These are phyloP conservation scores for Hypseocharis bilobata DNA, from an alignment of 441 rosid genomes.

Conservation along the genomic window DNA sequence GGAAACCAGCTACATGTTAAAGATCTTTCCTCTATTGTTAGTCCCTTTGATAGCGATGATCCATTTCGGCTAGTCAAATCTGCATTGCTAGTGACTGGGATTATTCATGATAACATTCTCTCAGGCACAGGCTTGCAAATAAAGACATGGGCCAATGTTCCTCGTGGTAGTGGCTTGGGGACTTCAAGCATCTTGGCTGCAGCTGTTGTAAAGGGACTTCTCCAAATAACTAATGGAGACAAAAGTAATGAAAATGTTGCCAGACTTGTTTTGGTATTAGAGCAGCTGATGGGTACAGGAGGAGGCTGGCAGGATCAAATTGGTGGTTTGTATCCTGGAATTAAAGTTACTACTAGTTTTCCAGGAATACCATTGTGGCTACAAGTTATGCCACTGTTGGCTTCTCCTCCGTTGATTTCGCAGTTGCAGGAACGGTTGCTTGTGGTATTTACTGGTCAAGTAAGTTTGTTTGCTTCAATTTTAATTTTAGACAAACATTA, in stretches of 20 bases:
- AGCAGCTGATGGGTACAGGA: constrained; percentile 94
- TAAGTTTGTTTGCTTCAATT: constrained; percentile 29
- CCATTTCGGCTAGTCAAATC: constrained; percentile 76
- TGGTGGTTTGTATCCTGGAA: constrained; percentile 78
- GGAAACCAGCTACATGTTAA: constrained; percentile 47
- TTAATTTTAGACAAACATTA: not conserved
- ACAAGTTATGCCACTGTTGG: constrained; percentile 67
- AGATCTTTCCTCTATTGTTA: constrained; percentile 39
- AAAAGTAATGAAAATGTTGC: constrained; percentile 75
- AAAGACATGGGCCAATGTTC: constrained; percentile 82
- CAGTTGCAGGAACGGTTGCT: constrained; percentile 76
- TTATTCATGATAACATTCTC: constrained; percentile 37
- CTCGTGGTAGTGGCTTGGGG: constrained; percentile 87
- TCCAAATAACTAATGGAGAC: constrained; percentile 62
- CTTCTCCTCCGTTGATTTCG: constrained; percentile 46
- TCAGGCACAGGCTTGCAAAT: constrained; percentile 45
- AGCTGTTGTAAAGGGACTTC: constrained; percentile 77
- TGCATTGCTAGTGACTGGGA: constrained; percentile 67
- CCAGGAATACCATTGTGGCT: constrained; percentile 83
- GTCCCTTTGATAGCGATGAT: constrained; percentile 58
- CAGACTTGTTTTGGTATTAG: constrained; percentile 71
- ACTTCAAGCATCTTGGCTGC: constrained; percentile 95
- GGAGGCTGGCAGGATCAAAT: constrained; percentile 99
- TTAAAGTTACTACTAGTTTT: constrained; percentile 72
- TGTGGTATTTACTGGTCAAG: constrained; percentile 90